Conservation (phyloP, 2,329 filamentous ascomycete species). For the Fusarium nodosum region DNA sequence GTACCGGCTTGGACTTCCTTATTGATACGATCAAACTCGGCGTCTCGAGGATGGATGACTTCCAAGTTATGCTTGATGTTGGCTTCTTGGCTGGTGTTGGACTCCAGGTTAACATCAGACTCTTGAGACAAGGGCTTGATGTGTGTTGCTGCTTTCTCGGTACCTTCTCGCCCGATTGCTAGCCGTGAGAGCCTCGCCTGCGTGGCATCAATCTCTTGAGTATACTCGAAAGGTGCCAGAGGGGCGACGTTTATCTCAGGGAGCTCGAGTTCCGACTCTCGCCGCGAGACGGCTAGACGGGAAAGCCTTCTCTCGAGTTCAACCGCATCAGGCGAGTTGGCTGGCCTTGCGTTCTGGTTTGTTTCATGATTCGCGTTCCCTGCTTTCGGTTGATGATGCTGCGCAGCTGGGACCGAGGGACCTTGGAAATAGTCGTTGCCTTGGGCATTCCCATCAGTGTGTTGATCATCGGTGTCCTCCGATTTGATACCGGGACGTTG, state of each 20-base stretch:
- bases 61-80: slow-evolving; percentile 5
- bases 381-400: not conserved
- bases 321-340: slow-evolving; percentile 16
- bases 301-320: slow-evolving; percentile 29
- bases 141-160: slow-evolving; percentile 11
- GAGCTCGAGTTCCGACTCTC: slow-evolving; percentile 9
- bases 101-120: slow-evolving; percentile 16
- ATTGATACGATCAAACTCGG: slow-evolving; percentile 36
- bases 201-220: not conserved
- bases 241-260: slow-evolving; percentile 13
- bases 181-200: slow-evolving; percentile 20
- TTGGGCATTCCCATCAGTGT: not conserved
- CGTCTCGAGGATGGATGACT: slow-evolving; percentile 8
- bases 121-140: slow-evolving; percentile 18
- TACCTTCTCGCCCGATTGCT: slow-evolving; percentile 21
- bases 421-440: not conserved
- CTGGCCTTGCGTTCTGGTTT: slow-evolving; percentile 1
- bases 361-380: slow-evolving; percentile 1
- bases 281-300: slow-evolving; percentile 25
- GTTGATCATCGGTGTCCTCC: not conserved
- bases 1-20: slow-evolving; percentile 17
- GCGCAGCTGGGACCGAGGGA: not conserved
- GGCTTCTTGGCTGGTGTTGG: slow-evolving; percentile 17
- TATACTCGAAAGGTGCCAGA: slow-evolving; percentile 15
- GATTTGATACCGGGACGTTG: slow-evolving; percentile 28